phyloP scores from a whole-genome alignment of 495 filamentous ascomycete species.

The Lindgomyces ingoldianus region DNA sequence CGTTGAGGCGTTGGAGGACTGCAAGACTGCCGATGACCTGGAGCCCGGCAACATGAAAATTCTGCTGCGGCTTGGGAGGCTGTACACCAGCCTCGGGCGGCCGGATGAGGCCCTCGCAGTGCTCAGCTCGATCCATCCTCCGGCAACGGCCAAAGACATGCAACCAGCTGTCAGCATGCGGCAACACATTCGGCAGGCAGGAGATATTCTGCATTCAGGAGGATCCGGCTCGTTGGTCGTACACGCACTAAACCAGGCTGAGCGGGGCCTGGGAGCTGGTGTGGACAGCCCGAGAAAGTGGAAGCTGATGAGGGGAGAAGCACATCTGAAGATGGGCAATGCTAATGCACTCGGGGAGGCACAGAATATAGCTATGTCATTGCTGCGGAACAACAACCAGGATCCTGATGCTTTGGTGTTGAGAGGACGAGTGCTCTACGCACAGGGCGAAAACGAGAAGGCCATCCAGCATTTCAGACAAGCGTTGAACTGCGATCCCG shows the following conservation, averaged over 20 bases:
- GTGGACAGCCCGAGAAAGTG: slow-evolving; percentile 85
- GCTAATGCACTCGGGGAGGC: slow-evolving; percentile 86
- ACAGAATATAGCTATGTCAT: slow-evolving; percentile 83
- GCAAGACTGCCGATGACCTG: slow-evolving; percentile 72
- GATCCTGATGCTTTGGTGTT: slow-evolving; percentile 93
- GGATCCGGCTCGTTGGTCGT: slow-evolving; percentile 85
- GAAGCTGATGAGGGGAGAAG: slow-evolving; percentile 88
- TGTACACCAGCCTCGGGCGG: slow-evolving; percentile 81
- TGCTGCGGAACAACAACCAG: slow-evolving; percentile 81
- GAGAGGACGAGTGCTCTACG: slow-evolving; percentile 83
- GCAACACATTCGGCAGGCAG: slow-evolving; percentile 75
- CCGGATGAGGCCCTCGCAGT: slow-evolving; percentile 85
- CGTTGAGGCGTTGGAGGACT: slow-evolving; percentile 79
- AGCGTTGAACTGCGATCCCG: slow-evolving; percentile 87
- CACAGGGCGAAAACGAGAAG: slow-evolving; percentile 90
- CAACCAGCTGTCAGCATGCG: slow-evolving; percentile 79
- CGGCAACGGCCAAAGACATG: slow-evolving; percentile 79
- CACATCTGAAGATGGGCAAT: slow-evolving; percentile 91
- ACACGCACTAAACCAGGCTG: slow-evolving; percentile 87
- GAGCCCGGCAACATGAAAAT: slow-evolving; percentile 84
- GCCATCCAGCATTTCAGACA: slow-evolving; percentile 90
- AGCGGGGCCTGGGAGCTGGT: slow-evolving; percentile 69
- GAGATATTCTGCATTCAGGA: slow-evolving; percentile 69
- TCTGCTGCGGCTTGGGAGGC: slow-evolving; percentile 80
- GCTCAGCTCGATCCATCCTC: slow-evolving; percentile 68